Evolutionary conservation across 2,329 filamentous ascomycete species (phyloP), one percentile per base, ranked within the genome.

Genomic region (Cercospora janseana): DNA sequence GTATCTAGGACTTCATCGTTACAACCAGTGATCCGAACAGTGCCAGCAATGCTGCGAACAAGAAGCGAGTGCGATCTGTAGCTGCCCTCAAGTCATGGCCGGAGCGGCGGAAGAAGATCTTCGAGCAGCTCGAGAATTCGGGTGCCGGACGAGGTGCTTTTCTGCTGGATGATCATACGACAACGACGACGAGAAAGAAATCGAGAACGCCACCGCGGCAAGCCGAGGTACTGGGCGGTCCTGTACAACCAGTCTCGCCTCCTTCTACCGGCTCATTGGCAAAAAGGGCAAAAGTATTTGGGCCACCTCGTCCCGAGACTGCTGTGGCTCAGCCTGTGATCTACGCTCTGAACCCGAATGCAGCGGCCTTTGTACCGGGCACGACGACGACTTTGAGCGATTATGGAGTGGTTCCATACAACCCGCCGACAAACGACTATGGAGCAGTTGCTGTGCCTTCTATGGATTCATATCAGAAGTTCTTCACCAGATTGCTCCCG

Each of bases 41-140:
- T 27, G 50, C 56, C 16, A 55, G 35, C 6, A 55, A 54, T 15
- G 52, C 52, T 2, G 61, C 58, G 12, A 62, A 65, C 56, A 63
- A 64, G 51, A 60, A 60, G 41, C 59, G 61, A 6, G 60, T 66
- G 4, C 57, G 63, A 4, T 60, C 57, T 2, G 58, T 60, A 9
- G 63, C 63, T 4, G 63, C 63, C 2, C 49, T 63, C 32, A 60
- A 59, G 38, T 64, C 56, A 35, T 65, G 56, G 63, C 63, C 59
- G 20, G 60, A 60, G 47, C 52, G 60, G 12, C 51, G 62, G 9
- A 61, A 59, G 51, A 59, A 59, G 42, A 60, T 59, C 32, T 62
- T 61, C 15, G 57, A 60, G 24, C 57, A 61, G 49, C 48, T 59
- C 13, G 57, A 60, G 31, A 43, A 38, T 18, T 43, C 48, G 23